Conservation (phyloP, 2,329 filamentous ascomycete genomes). For the Geoglossum cookeanum region DNA sequence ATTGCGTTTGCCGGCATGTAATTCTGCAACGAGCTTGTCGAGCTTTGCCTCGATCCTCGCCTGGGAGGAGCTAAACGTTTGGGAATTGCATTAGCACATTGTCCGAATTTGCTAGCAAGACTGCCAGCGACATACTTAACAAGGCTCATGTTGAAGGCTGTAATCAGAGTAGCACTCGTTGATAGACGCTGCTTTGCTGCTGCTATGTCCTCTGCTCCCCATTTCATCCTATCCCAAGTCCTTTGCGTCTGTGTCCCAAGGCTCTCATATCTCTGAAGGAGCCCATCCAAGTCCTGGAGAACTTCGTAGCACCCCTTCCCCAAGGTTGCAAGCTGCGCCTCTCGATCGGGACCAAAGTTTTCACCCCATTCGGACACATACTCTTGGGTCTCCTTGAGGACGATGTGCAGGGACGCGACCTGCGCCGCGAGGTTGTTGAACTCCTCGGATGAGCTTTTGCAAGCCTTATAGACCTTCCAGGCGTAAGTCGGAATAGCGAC, state of each 20-base stretch:
- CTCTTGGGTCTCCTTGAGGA: conserved; percentile 15
- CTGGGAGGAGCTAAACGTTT: conserved; percentile 5
- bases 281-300: conserved; percentile 7
- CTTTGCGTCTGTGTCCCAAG: conserved; percentile 6
- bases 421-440: conserved; percentile 13
- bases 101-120: neutral
- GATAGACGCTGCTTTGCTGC: conserved; percentile 7
- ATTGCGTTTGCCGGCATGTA: conserved; percentile 7
- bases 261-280: conserved; percentile 8
- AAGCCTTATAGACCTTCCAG: conserved; percentile 14
- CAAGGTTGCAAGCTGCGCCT: conserved; percentile 1
- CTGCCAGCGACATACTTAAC: neutral
- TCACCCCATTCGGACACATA: conserved; percentile 9
- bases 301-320: conserved; percentile 6
- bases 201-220: conserved; percentile 7
- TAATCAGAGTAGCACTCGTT: conserved; percentile 6
- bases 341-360: conserved; percentile 6
- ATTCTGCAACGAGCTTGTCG: conserved; percentile 6
- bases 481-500: neutral
- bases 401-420: conserved; percentile 14
- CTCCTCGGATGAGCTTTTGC: conserved; percentile 15
- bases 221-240: conserved; percentile 11
- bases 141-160: conserved; percentile 4
- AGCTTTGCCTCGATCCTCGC: conserved; percentile 8
- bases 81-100: neutral